Conservation (phyloP, 2,329 filamentous ascomycete species). For the Xylariaceae sp. region DNA sequence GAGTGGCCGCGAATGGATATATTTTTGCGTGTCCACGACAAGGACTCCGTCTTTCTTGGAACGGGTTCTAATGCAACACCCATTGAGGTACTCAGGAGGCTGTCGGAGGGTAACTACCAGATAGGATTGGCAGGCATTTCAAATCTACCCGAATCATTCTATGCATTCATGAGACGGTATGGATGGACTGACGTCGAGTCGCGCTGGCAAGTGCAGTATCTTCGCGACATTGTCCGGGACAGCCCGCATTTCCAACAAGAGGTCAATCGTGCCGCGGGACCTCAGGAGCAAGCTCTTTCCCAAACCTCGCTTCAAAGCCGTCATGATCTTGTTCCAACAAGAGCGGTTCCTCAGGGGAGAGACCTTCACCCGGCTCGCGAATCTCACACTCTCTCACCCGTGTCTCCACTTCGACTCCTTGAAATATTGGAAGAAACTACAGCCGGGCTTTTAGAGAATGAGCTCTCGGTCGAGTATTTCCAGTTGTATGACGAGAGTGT, state of each 20-base stretch:
- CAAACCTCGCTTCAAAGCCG: not conserved
- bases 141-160: not conserved
- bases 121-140: not conserved
- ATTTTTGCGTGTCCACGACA: slow-evolving; percentile 13
- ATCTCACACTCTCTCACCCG: slow-evolving; percentile 3
- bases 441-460: slow-evolving; percentile 19
- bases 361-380: not conserved
- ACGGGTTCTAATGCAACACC: not conserved
- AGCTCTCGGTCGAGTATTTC: slow-evolving; percentile 27
- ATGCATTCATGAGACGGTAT: not conserved
- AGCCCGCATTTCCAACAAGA: not conserved
- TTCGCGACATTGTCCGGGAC: not conserved
- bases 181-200: not conserved
- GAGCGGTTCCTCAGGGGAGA: not conserved
- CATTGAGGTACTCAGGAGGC: not conserved
- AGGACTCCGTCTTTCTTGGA: slow-evolving; percentile 9
- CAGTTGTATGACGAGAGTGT: slow-evolving; percentile 20
- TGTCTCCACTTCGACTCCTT: slow-evolving; percentile 24
- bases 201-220: not conserved
- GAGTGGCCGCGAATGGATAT: slow-evolving; percentile 21
- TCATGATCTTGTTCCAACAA: too few species aligned
- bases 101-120: not conserved
- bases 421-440: slow-evolving; percentile 23
- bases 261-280: not conserved
- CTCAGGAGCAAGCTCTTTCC: not conserved